Conservation (phyloP, 106 monocot species). For the Platanthera guangdongensis region DNA sequence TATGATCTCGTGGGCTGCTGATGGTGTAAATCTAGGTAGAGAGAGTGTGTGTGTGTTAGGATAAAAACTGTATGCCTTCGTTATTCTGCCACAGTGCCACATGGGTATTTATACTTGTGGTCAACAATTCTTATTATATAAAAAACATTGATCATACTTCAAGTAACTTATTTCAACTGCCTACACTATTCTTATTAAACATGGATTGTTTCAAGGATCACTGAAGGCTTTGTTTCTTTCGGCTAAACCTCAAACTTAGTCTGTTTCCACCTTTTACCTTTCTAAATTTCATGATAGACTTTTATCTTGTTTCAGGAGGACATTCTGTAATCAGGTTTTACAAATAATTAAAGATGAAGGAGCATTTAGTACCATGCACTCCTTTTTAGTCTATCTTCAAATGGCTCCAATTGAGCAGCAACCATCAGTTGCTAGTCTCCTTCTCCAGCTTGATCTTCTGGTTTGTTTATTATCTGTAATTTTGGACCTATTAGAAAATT, state of each 20-base stretch:
- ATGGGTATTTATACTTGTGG: too few relatives aligned
- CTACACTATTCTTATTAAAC: not conserved
- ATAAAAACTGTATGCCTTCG: too few relatives aligned
- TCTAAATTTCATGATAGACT: not conserved
- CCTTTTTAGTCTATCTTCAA: slow-evolving; percentile 43
- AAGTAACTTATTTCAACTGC: not conserved
- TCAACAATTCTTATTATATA: too few relatives aligned
- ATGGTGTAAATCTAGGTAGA: too few relatives aligned
- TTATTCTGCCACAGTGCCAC: too few relatives aligned
- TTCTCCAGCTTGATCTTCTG: slow-evolving; percentile 59
- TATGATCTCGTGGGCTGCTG: too few relatives aligned
- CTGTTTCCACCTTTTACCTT: not conserved
- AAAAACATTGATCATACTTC: not conserved
- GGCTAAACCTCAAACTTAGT: not conserved
- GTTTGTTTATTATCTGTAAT: slow-evolving; percentile 10
- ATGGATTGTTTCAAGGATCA: not conserved
- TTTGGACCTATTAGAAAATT: not conserved
- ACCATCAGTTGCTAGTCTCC: slow-evolving; percentile 38
- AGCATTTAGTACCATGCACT: slow-evolving; percentile 52
- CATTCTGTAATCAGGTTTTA: slow-evolving; percentile 35
- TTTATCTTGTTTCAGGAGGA: slow-evolving; percentile 29
- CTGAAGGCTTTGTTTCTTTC: not conserved
- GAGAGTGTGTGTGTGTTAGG: too few relatives aligned
- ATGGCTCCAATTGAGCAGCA: slow-evolving; percentile 46
- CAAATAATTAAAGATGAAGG: slow-evolving; percentile 45